phyloP scores from a whole-genome alignment of 2,329 filamentous ascomycete species.

The Colletotrichum sp. region DNA sequence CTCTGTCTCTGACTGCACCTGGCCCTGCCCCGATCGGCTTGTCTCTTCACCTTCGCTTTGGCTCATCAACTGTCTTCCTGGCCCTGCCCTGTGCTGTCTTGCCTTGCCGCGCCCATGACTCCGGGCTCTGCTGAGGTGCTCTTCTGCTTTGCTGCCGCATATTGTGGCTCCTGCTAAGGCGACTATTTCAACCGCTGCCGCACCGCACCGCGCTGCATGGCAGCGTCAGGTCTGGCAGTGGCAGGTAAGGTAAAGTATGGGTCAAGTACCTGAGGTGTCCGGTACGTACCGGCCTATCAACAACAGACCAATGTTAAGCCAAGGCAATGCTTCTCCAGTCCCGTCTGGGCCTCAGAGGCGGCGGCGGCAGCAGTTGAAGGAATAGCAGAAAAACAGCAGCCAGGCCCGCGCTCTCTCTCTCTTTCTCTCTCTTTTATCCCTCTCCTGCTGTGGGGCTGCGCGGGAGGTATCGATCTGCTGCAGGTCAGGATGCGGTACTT shows the following conservation, averaged over 20 bases:
- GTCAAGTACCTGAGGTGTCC: background rate
- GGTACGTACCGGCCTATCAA: constrained; percentile 1
- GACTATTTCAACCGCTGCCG: background rate
- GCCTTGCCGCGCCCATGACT: background rate
- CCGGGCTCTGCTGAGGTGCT: background rate
- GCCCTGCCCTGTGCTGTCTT: background rate
- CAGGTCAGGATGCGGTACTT: background rate
- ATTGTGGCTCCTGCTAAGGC: background rate
- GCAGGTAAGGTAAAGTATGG: background rate
- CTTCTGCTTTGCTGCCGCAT: background rate
- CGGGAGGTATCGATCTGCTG: constrained; percentile 7
- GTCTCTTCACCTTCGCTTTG: background rate
- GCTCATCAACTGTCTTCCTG: background rate
- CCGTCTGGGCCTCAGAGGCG: background rate
- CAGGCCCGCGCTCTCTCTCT: constrained; percentile 1
- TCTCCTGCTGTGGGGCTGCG: constrained; percentile 14
- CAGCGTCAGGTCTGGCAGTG: background rate
- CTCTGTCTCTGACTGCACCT: background rate
- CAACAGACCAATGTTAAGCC: constrained; percentile 1
- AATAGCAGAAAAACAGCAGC: background rate
- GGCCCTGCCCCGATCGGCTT: background rate
- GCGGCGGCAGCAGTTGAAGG: background rate
- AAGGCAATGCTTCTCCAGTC: background rate
- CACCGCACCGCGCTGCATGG: background rate
- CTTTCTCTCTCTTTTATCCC: background rate